Percentiles rank a stretch among this genome's conserved stretches.
Conservation (phyloP, 1,139 yeast species). For the Yamadazyma epiphylla region DNA sequence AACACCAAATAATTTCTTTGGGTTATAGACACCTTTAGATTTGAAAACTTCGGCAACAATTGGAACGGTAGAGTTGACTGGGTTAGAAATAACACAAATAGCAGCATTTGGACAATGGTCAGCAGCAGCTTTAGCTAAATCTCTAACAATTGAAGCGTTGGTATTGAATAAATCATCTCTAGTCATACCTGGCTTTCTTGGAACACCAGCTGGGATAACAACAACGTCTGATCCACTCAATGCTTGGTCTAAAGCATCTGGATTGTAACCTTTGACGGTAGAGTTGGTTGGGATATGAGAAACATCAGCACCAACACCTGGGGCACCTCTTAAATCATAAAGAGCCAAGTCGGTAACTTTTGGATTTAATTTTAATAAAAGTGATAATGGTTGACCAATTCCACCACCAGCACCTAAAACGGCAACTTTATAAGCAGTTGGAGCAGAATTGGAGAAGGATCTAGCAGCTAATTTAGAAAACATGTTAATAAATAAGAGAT, state of each 20-base stretch:
- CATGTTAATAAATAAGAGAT: conserved; percentile 27
- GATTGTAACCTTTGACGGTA: conserved; percentile 64
- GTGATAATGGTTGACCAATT: conserved; percentile 91
- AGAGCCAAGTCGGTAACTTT: conserved; percentile 64
- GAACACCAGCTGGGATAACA: conserved; percentile 94
- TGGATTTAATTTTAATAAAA: conserved; percentile 69
- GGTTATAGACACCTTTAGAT: conserved; percentile 70
- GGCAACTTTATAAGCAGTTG: conserved; percentile 68
- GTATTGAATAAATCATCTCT: conserved; percentile 93
- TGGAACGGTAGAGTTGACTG: conserved; percentile 94
- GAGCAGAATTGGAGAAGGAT: conserved; percentile 60
- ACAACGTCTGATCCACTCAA: conserved; percentile 71
- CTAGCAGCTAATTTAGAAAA: conserved; percentile 54
- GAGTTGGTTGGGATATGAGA: conserved; percentile 86
- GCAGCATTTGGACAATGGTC: conserved; percentile 71
- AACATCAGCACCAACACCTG: conserved; percentile 92
- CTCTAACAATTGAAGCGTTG: conserved; percentile 87
- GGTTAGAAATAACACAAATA: conserved; percentile 82
- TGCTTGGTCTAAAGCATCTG: conserved; percentile 59
- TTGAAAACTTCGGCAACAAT: conserved; percentile 84
- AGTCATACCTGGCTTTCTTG: conserved; percentile 98
- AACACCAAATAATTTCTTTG: conserved; percentile 84
- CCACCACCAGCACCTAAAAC: conserved; percentile 84
- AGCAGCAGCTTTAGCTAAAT: conserved; percentile 78
- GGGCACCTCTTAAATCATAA: conserved; percentile 85